phyloP scores from a whole-genome alignment of 208 protist genomes.

The Strigomonas culicis region DNA sequence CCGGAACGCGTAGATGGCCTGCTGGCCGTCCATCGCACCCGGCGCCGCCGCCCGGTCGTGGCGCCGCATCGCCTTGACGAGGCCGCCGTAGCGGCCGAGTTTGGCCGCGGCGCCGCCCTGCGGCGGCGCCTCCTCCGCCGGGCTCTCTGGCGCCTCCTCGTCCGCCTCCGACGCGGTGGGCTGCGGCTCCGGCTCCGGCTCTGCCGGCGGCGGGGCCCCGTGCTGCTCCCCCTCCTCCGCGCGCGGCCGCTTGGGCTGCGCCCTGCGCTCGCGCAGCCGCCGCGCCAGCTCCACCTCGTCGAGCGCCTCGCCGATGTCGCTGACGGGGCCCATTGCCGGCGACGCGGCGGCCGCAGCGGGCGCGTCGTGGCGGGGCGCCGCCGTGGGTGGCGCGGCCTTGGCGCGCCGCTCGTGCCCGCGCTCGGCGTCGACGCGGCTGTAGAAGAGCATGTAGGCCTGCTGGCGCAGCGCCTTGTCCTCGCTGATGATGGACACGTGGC shows the following conservation, averaged over 20 bases:
- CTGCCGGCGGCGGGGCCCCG: background rate
- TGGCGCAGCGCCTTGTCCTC: conserved; percentile 59
- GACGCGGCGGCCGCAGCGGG: background rate
- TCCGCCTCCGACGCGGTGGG: background rate
- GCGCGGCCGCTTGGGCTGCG: background rate
- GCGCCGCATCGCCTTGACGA: conserved; percentile 53
- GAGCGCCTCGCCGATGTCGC: conserved; percentile 18
- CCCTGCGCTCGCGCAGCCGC: background rate
- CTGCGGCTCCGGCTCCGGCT: background rate
- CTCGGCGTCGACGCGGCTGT: conserved; percentile 37
- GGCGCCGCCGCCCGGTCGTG: background rate
- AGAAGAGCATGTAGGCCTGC: conserved; percentile 91
- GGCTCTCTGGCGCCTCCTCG: background rate
- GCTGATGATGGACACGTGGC: conserved; percentile 47
- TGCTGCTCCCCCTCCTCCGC: background rate
- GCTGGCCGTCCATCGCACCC: conserved; percentile 19
- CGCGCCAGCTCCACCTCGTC: conserved; percentile 20
- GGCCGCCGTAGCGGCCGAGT: conserved; percentile 28
- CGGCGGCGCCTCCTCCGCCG: background rate
- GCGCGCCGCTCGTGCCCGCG: background rate
- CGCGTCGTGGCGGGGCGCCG: background rate
- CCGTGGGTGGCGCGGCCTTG: background rate
- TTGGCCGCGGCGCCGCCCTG: too few species aligned
- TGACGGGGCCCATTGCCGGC: background rate
- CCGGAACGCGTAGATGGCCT: conserved; percentile 45